These are phyloP conservation scores for Collybiopsis confluens DNA, from an alignment of 768 basidiomycete genomes.

Conservation along the genomic window DNA sequence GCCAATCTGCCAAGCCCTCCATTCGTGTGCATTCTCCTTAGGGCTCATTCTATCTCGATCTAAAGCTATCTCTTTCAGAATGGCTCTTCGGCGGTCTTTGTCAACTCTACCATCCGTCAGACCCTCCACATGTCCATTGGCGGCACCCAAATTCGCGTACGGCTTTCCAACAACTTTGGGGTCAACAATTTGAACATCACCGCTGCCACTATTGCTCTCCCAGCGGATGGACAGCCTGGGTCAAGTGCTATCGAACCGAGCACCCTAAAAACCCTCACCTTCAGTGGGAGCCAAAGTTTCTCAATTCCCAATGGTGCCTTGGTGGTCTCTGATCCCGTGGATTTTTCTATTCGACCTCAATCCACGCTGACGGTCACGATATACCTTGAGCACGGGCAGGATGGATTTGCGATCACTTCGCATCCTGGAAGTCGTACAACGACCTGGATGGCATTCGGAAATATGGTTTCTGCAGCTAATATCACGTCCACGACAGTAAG, in stretches of 20 bases:
- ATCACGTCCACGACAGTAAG: constrained; percentile 26
- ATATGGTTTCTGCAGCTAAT: constrained; percentile 9
- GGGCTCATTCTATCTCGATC: background rate
- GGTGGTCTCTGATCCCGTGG: constrained; percentile 41
- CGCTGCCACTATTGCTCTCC: constrained; percentile 38
- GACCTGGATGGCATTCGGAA: constrained; percentile 12
- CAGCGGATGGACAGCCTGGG: constrained; percentile 32
- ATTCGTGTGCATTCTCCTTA: constrained; percentile 16
- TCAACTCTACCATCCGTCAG: constrained; percentile 45
- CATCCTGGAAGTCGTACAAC: constrained; percentile 51
- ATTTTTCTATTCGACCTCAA: constrained; percentile 33
- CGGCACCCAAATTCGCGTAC: constrained; percentile 35
- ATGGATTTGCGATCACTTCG: constrained; percentile 35
- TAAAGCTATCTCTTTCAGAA: constrained; percentile 12
- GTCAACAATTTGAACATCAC: constrained; percentile 37
- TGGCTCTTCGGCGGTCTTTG: constrained; percentile 29
- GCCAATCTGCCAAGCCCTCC: constrained; percentile 32
- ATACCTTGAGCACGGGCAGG: constrained; percentile 37
- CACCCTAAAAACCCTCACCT: constrained; percentile 35
- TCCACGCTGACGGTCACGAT: constrained; percentile 37
- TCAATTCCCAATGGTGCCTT: constrained; percentile 40
- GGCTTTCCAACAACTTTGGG: constrained; percentile 48
- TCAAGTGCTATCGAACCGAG: constrained; percentile 28
- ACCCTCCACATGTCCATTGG: constrained; percentile 41
- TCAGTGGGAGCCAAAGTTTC: constrained; percentile 37